Base-by-base conservation (phyloP, 805 yeast species). In the Lachancea sp. region DNA sequence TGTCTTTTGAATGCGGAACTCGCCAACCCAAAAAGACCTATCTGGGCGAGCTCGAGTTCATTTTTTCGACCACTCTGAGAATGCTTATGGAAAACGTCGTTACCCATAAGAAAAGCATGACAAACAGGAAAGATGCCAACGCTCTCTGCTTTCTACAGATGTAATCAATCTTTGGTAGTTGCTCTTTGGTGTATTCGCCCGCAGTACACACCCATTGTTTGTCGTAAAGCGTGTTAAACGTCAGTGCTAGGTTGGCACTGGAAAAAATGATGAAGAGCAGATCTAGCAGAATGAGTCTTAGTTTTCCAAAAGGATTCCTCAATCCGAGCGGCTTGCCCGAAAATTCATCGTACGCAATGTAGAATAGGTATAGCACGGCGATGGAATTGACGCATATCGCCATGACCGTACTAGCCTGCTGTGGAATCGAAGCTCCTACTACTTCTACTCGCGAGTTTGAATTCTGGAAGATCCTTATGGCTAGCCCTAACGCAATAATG, bases 381-480 rank as follows among this genome's bases (percentile, higher is more conserved):
- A 81, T 71, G 25, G 87, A 70, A 57, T 89, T 91, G 3, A 91
- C 95, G 42, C 80, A 80, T 2, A 93, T 75, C 3, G 97, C 93
- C 95, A 93, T 88, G 37, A 90, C 81, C 0, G 98, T 86, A 54
- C 95, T 82, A 15, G 99, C 84, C 57, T 85, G 89, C 59, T 85
- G 95, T 7, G 74, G 69, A 7, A 86, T 65, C 3, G 50, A 49
- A 1, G 50, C 37, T 9, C 51, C 50, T 9, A 47, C 19, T 6
- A 49, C 26, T 25, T 45, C 44, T 13, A 46, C 41, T 26, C 42
- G 38, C 30, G 57, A 25, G 36, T 60, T 51, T 4, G 76, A 65
- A 48, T 69, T 59, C 43, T 64, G 54, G 59, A 72, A 78, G 44
- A 87, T 78, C 38, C 81, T 64, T 5, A 72, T 65, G 0, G 97